Evolutionary conservation across 768 basidiomycete species (phyloP).

Genomic region (Phlebiopsis gigantea): DNA sequence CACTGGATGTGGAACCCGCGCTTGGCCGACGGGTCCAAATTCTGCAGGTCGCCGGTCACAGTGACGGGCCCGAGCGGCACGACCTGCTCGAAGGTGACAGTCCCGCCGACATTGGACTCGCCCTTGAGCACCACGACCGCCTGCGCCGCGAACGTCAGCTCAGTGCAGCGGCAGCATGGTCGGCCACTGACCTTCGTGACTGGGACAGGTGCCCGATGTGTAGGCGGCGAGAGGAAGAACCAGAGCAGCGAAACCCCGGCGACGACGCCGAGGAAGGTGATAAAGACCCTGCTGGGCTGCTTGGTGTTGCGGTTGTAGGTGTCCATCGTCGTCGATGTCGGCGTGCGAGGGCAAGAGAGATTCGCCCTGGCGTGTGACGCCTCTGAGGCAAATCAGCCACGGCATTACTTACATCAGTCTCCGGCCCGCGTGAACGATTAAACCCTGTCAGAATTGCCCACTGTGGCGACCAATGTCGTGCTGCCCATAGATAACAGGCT

Average conservation of each 20-base stretch:
- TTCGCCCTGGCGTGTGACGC: not conserved
- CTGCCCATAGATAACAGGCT: not conserved
- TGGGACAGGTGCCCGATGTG: not conserved
- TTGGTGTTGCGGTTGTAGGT: conserved; percentile 9
- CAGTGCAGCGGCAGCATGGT: not conserved
- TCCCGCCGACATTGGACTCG: conserved; percentile 55
- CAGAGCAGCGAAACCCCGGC: conserved; percentile 5
- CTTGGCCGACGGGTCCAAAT: conserved; percentile 49
- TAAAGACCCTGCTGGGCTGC: conserved; percentile 1
- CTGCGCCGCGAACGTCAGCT: conserved; percentile 22
- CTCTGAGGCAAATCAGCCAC: not conserved
- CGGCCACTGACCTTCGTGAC: conserved; percentile 2
- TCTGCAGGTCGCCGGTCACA: conserved; percentile 56
- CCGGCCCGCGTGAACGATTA: not conserved
- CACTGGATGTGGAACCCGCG: conserved; percentile 84
- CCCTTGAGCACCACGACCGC: conserved; percentile 60
- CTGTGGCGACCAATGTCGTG: not conserved
- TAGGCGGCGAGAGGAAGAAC: conserved; percentile 5
- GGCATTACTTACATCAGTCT: not conserved
- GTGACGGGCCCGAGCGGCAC: conserved; percentile 45
- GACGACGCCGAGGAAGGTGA: conserved; percentile 1
- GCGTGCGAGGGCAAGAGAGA: not conserved
- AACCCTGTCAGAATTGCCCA: not conserved
- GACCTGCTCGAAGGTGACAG: conserved; percentile 59
- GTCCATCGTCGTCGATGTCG: not conserved